These are phyloP conservation scores for Pulveroboletus sp. DNA, from an alignment of 768 basidiomycete species.

Conservation along the genomic window DNA sequence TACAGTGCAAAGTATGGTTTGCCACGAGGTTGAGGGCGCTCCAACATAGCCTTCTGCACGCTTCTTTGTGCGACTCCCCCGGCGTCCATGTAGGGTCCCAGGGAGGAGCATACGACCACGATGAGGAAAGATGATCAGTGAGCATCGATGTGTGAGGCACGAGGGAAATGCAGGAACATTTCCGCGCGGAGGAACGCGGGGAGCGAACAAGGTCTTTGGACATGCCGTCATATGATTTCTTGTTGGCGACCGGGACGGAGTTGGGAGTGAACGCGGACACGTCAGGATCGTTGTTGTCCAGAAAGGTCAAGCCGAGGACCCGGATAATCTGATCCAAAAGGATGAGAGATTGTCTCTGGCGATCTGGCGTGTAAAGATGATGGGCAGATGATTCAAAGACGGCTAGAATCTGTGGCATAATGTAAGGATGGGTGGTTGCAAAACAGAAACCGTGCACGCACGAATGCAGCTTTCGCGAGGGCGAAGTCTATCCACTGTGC, in stretches of 20 bases:
- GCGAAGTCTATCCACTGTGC: conserved; percentile 54
- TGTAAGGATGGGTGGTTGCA: conserved; percentile 11
- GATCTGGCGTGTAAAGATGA: conserved; percentile 55
- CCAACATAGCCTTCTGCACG: conserved; percentile 76
- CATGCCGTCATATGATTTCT: conserved; percentile 27
- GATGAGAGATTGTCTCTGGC: conserved; percentile 49
- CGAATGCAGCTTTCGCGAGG: conserved; percentile 71
- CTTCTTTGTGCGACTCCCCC: conserved; percentile 58
- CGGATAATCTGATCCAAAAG: conserved; percentile 64
- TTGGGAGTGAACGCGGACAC: conserved; percentile 49
- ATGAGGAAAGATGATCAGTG: conserved; percentile 35
- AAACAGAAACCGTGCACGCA: conserved; percentile 28
- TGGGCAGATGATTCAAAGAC: conserved; percentile 76
- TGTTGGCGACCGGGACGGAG: conserved; percentile 47
- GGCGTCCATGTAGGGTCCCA: conserved; percentile 61
- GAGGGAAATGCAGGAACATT: conserved; percentile 47
- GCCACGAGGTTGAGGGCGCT: conserved; percentile 65
- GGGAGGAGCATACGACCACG: conserved; percentile 49
- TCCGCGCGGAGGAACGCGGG: conserved; percentile 28
- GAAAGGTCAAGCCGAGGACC: conserved; percentile 47
- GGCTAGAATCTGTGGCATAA: conserved; percentile 56
- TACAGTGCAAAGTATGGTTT: conserved; percentile 64
- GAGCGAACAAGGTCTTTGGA: conserved; percentile 26
- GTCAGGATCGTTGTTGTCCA: conserved; percentile 54
- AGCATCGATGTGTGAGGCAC: conserved; percentile 31